Evolutionary conservation across 441 rosid genomes (phyloP).

Genomic region (Iberis amara): DNA sequence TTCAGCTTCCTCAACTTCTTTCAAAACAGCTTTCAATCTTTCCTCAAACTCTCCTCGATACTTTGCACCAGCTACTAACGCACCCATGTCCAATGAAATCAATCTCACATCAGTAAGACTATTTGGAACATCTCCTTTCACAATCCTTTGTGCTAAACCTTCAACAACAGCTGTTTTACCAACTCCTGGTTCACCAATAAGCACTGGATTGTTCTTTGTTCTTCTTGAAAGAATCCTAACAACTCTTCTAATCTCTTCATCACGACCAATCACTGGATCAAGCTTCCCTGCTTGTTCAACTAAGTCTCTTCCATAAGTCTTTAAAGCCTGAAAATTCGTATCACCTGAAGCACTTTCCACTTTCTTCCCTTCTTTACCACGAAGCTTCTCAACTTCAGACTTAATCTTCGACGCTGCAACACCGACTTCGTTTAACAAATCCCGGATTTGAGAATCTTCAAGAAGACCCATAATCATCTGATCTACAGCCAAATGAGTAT

Average conservation of each 20-base stretch:
- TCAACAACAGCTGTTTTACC: conserved; percentile 96
- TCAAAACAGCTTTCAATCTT: conserved; percentile 66
- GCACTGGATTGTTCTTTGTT: conserved; percentile 86
- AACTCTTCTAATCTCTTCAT: conserved; percentile 81
- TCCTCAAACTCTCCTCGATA: conserved; percentile 87
- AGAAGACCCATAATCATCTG: conserved; percentile 73
- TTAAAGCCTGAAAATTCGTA: conserved; percentile 65
- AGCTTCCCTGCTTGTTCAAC: conserved; percentile 94
- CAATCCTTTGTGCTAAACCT: conserved; percentile 87
- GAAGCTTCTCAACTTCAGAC: conserved; percentile 77
- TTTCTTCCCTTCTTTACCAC: conserved; percentile 86
- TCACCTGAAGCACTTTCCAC: conserved; percentile 92
- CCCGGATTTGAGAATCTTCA: conserved; percentile 80
- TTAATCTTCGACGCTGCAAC: conserved; percentile 47
- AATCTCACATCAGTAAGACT: conserved; percentile 83
- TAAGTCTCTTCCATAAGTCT: conserved; percentile 83
- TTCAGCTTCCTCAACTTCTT: conserved; percentile 87
- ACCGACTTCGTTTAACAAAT: conserved; percentile 67
- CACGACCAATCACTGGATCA: conserved; percentile 87
- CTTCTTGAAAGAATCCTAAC: conserved; percentile 74
- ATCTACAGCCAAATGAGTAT: conserved; percentile 78
- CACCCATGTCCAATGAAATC: conserved; percentile 86
- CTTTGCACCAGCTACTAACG: conserved; percentile 79
- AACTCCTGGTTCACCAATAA: conserved; percentile 92
- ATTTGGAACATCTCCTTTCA: conserved; percentile 82